Conservation (phyloP, 202 grass and related monocot genomes). For the Eragrostis tef region DNA sequence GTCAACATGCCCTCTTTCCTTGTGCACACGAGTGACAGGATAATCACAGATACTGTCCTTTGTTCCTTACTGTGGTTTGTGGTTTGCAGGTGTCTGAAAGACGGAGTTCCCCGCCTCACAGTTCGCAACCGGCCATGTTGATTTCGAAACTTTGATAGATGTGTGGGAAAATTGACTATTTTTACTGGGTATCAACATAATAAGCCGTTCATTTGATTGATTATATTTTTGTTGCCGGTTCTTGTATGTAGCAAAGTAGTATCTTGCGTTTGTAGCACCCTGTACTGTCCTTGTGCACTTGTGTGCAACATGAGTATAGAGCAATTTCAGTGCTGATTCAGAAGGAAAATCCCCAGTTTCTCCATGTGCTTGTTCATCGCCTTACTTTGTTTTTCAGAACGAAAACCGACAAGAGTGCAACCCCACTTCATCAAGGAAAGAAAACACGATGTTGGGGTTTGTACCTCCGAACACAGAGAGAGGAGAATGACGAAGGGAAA, state of each 20-base stretch:
- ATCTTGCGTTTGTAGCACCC: background rate
- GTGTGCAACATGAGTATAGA: background rate
- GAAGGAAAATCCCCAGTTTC: background rate
- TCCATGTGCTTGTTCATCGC: background rate
- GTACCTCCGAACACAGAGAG: too few species aligned
- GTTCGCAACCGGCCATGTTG: background rate
- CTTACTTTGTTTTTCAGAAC: background rate
- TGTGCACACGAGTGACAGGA: background rate
- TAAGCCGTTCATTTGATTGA: conserved; percentile 33
- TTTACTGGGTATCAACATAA: background rate
- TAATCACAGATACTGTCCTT: background rate
- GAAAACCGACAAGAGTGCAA: background rate
- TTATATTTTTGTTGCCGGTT: background rate
- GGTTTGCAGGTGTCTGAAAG: conserved; percentile 39
- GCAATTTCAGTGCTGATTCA: conserved; percentile 25
- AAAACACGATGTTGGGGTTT: background rate
- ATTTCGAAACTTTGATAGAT: conserved; percentile 51
- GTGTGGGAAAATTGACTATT: background rate
- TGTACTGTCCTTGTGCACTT: conserved; percentile 1
- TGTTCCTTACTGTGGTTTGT: conserved; percentile 33
- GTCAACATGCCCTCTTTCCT: background rate
- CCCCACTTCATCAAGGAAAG: background rate
- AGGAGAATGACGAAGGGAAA: too few species aligned
- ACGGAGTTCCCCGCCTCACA: background rate
- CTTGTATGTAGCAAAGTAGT: background rate